A percentile compares a stretch with the other conserved stretches of the same genome.
phyloP scores from a whole-genome alignment of 345 rosid species.

The Camelina sativa region DNA sequence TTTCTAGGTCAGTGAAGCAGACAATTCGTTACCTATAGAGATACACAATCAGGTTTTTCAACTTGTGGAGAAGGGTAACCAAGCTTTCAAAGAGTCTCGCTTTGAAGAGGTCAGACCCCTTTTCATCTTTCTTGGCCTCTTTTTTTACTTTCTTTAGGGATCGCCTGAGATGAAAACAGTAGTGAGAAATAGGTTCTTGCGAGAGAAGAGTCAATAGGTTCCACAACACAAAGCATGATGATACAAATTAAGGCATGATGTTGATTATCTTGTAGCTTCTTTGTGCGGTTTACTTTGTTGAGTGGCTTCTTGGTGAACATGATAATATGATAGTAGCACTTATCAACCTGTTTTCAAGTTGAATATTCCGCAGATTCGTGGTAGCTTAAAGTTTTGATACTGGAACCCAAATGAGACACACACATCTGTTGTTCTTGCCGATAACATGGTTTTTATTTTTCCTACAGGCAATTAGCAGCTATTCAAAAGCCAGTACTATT shows the following conservation, averaged over 20 bases:
- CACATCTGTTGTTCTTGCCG: slow-evolving; percentile 3
- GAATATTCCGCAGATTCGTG: not conserved
- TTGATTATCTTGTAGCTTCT: slow-evolving; percentile 10
- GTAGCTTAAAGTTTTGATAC: slow-evolving; percentile 14
- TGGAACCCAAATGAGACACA: slow-evolving; percentile 15
- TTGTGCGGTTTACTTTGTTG: not conserved
- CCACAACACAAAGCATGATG: not conserved
- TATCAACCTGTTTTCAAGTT: not conserved
- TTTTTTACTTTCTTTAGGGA: not conserved
- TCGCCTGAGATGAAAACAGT: too few species aligned
- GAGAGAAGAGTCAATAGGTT: not conserved
- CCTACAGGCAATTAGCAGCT: slow-evolving; percentile 70
- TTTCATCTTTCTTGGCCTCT: not conserved
- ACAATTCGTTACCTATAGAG: slow-evolving; percentile 64
- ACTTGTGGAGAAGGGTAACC: slow-evolving; percentile 69
- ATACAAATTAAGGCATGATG: not conserved
- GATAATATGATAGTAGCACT: slow-evolving; percentile 11
- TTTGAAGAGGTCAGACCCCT: slow-evolving; percentile 67
- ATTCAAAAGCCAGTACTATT: slow-evolving; percentile 75
- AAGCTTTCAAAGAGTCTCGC: slow-evolving; percentile 61
- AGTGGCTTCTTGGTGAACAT: slow-evolving; percentile 9
- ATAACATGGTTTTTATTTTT: not conserved
- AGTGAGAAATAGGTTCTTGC: not conserved
- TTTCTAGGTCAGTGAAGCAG: slow-evolving; percentile 74
- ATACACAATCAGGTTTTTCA: slow-evolving; percentile 63